These are phyloP conservation scores for Choanephora cucurbitarum DNA, from an alignment of 371 early-diverging fungal species.

Conservation along the genomic window DNA sequence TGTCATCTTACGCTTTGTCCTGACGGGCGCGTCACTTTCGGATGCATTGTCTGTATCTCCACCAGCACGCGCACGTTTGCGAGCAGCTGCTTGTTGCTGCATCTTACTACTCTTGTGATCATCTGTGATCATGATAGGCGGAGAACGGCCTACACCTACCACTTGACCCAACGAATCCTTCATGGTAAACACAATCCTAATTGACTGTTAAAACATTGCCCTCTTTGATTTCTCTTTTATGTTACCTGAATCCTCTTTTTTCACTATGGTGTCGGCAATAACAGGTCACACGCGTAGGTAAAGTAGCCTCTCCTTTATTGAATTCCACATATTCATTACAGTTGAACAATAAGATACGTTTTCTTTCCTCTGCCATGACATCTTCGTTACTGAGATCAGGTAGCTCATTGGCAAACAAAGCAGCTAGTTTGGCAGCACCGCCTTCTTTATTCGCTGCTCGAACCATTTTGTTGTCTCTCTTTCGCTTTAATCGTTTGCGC, in stretches of 20 bases:
- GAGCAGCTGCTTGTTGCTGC: constrained; percentile 20
- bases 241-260: constrained; percentile 81
- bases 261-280: constrained; percentile 88
- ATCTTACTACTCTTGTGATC: constrained; percentile 82
- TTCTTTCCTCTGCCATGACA: constrained; percentile 52
- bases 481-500: constrained; percentile 56
- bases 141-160: constrained; percentile 73
- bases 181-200: constrained; percentile 65
- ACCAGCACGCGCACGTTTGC: constrained; percentile 43
- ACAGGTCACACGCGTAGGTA: constrained; percentile 82
- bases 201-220: neutral
- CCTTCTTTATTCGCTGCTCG: constrained; percentile 53
- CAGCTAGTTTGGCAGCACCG: constrained; percentile 49
- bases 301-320: constrained; percentile 70
- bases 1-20: constrained; percentile 13
- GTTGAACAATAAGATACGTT: constrained; percentile 68
- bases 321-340: constrained; percentile 75
- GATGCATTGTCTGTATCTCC: constrained; percentile 37
- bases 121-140: constrained; percentile 87
- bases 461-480: constrained; percentile 57
- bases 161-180: constrained; percentile 60
- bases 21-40: constrained; percentile 31
- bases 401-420: constrained; percentile 44
- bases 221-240: neutral
- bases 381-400: constrained; percentile 48